phyloP scores from a whole-genome alignment of 2,329 filamentous ascomycete species.

The Aureobasidium uvarum region DNA sequence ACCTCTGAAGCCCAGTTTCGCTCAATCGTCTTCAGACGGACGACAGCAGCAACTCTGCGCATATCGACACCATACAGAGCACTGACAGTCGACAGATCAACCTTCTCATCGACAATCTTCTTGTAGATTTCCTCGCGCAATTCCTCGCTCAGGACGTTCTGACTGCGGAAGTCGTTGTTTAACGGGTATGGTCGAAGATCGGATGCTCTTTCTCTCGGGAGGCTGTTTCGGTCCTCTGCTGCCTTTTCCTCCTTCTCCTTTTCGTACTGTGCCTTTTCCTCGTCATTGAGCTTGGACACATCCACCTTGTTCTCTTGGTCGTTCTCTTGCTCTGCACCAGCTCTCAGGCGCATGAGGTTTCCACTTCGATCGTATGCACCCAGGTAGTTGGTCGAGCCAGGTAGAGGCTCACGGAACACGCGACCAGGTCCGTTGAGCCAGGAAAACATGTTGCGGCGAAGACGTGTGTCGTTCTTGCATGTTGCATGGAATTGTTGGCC shows the following conservation, averaged over 20 bases:
- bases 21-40: slow-evolving; percentile 82
- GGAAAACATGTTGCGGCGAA: slow-evolving; percentile 56
- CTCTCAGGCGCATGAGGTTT: slow-evolving; percentile 45
- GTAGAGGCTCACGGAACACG: slow-evolving; percentile 50
- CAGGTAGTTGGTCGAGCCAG: slow-evolving; percentile 56
- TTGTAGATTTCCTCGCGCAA: slow-evolving; percentile 72
- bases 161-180: slow-evolving; percentile 68
- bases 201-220: slow-evolving; percentile 33
- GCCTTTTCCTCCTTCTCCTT: slow-evolving; percentile 29
- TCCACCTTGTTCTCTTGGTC: slow-evolving; percentile 31
- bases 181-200: slow-evolving; percentile 65
- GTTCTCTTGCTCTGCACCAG: slow-evolving; percentile 30
- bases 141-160: slow-evolving; percentile 70
- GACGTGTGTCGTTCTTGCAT: slow-evolving; percentile 43
- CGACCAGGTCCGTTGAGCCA: slow-evolving; percentile 59
- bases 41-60: slow-evolving; percentile 78
- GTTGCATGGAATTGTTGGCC: slow-evolving; percentile 24
- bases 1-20: slow-evolving; percentile 74
- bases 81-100: slow-evolving; percentile 73
- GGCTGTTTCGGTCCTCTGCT: slow-evolving; percentile 31
- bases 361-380: slow-evolving; percentile 53
- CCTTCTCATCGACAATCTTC: slow-evolving; percentile 62
- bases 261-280: slow-evolving; percentile 29
- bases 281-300: slow-evolving; percentile 31
- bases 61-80: slow-evolving; percentile 76